phyloP scores from a whole-genome alignment of 768 basidiomycete species.

The Chlorophyllum brunneum region DNA sequence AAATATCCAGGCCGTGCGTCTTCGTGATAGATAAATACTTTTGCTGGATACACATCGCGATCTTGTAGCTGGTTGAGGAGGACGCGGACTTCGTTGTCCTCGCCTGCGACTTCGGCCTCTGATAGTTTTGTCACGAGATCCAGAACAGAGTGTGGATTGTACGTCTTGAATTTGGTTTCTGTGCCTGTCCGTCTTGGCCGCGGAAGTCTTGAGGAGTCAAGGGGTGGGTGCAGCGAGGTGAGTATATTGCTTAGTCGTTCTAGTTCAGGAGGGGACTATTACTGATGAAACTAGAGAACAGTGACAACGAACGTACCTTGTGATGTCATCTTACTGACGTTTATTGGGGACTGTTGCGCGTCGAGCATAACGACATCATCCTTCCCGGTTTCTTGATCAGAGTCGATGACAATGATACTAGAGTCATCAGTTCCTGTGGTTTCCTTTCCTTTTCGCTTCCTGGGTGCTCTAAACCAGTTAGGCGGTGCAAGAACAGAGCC shows the following conservation, averaged over 20 bases:
- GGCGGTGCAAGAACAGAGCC: constrained; percentile 66
- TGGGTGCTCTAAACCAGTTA: constrained; percentile 58
- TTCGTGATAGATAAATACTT: constrained; percentile 78
- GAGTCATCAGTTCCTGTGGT: constrained; percentile 20
- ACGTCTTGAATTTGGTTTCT: constrained; percentile 28
- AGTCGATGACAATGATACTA: constrained; percentile 59
- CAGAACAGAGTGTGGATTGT: constrained; percentile 33
- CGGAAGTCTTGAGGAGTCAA: constrained; percentile 17
- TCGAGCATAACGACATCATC: constrained; percentile 26
- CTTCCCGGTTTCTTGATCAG: constrained; percentile 34
- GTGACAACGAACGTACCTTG: constrained; percentile 32
- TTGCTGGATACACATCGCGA: constrained; percentile 62
- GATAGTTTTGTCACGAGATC: constrained; percentile 59
- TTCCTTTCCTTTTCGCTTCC: constrained; percentile 21
- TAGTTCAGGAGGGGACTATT: constrained; percentile 16
- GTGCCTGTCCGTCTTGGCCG: constrained; percentile 16
- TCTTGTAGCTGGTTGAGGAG: constrained; percentile 60
- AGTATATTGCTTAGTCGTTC: constrained; percentile 38
- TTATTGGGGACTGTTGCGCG: constrained; percentile 15
- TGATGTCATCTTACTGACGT: constrained; percentile 31
- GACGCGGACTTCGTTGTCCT: constrained; percentile 63
- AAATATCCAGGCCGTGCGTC: constrained; percentile 90
- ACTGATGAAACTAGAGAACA: background rate
- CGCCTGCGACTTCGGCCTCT: constrained; percentile 75
- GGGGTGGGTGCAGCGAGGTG: constrained; percentile 27